Percentiles rank a stretch among this genome's conserved stretches.
These are phyloP conservation scores for Polygonum maritimum DNA, from an alignment of 148 eudicot species.

Conservation along the genomic window DNA sequence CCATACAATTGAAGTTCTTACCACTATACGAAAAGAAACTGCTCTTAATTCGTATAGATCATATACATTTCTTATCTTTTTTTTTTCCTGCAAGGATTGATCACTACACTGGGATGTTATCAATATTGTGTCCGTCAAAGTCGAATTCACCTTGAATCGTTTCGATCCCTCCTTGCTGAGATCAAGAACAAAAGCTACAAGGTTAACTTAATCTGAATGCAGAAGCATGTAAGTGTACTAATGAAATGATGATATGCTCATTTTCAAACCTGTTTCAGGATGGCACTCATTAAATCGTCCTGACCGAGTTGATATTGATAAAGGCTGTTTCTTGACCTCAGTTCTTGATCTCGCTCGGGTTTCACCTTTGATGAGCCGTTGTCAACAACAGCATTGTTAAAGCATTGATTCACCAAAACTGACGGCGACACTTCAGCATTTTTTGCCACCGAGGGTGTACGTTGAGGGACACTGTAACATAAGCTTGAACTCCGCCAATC, in stretches of 20 bases:
- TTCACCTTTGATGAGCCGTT: constrained; percentile 31
- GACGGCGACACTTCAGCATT: constrained; percentile 47
- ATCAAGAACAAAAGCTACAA: not conserved
- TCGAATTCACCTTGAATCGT: constrained; percentile 42
- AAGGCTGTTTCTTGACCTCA: constrained; percentile 29
- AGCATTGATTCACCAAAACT: constrained; percentile 45
- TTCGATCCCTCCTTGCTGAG: constrained; percentile 53
- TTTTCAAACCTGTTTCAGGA: constrained; percentile 63
- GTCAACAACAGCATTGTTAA: constrained; percentile 12
- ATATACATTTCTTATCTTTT: not conserved
- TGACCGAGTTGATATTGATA: constrained; percentile 48
- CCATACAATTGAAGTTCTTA: not conserved
- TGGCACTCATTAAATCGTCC: constrained; percentile 69
- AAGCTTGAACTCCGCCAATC: constrained; percentile 50
- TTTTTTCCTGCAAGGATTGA: not conserved
- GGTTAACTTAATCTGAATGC: not conserved
- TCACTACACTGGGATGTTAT: constrained; percentile 39
- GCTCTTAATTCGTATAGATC: too few species aligned
- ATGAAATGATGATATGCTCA: constrained; percentile 10
- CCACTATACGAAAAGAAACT: not conserved
- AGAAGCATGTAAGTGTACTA: constrained; percentile 5
- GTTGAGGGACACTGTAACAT: constrained; percentile 26
- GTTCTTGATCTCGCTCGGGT: constrained; percentile 45
- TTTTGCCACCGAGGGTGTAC: constrained; percentile 27
- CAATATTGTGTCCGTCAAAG: constrained; percentile 53